Evolutionary conservation across 2,329 filamentous ascomycete species (phyloP).

Genomic region (Nannizziopsis arthrosporioides): DNA sequence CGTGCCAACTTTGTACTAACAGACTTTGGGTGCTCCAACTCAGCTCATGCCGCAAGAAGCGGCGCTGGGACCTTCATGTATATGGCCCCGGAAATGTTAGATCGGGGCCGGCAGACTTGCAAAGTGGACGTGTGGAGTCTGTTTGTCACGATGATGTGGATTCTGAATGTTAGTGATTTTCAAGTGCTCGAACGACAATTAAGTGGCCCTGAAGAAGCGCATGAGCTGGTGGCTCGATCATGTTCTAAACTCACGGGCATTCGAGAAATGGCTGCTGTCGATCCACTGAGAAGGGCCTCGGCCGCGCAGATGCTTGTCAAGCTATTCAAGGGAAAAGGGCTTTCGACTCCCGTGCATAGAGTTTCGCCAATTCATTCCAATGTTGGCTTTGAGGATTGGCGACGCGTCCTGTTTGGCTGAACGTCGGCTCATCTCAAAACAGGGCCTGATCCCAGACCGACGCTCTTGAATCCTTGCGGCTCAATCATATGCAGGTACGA

Average conservation of each 20-base stretch:
- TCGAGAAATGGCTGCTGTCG: conserved; percentile 16
- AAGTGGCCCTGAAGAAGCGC: not conserved
- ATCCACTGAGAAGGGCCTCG: conserved; percentile 19
- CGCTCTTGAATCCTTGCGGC: no score
- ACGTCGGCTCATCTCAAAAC: not conserved
- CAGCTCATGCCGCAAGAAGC: conserved; percentile 5
- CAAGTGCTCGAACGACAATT: not conserved
- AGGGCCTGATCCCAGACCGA: not conserved
- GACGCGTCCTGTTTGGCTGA: not conserved
- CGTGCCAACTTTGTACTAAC: conserved; percentile 16
- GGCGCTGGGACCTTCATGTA: conserved; percentile 12
- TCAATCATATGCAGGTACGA: not conserved
- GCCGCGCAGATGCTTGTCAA: conserved; percentile 21
- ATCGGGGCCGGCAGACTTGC: conserved; percentile 12
- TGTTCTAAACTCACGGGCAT: not conserved
- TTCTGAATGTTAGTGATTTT: conserved; percentile 1
- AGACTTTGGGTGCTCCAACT: conserved; percentile 19
- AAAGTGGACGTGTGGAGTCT: conserved; percentile 20
- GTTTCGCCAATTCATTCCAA: not conserved
- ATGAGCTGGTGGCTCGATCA: not conserved
- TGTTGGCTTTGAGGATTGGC: not conserved
- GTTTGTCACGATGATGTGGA: conserved; percentile 12
- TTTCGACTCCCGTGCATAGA: conserved; percentile 13
- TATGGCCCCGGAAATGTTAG: conserved; percentile 17
- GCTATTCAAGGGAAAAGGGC: conserved; percentile 13